A percentile compares a stretch with the other conserved stretches of the same genome.
Evolutionary conservation across 2,329 filamentous ascomycete genomes (phyloP).

Genomic region (Penicillium sp.): DNA sequence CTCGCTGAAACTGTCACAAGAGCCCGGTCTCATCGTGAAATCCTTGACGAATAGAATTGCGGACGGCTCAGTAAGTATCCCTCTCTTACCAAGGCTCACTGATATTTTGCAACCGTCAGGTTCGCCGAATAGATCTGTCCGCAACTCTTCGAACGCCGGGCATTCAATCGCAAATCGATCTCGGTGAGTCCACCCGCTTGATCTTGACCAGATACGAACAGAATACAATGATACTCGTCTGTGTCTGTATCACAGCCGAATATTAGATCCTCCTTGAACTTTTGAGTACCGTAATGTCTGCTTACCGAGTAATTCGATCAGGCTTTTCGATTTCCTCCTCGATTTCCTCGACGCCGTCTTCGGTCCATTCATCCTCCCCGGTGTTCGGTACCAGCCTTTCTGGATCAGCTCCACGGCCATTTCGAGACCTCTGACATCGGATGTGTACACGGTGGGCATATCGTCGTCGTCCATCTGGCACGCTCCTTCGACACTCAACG

Average conservation of each 20-base stretch:
- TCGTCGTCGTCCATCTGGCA: neutral
- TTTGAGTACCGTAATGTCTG: neutral
- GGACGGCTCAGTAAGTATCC: neutral
- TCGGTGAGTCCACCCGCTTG: neutral
- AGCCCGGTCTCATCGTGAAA: neutral
- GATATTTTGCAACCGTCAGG: too few relatives aligned
- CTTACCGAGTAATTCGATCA: neutral
- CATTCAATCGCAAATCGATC: neutral
- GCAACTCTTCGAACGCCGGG: neutral
- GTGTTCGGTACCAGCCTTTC: neutral
- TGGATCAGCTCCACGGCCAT: neutral
- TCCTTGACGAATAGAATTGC: neutral
- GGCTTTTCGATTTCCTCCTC: neutral
- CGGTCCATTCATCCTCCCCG: neutral
- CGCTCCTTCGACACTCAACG: neutral
- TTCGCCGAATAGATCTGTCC: neutral
- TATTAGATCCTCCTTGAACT: neutral
- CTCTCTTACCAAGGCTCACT: neutral
- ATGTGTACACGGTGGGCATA: neutral
- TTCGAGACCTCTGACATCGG: neutral
- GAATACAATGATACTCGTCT: neutral
- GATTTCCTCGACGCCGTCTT: neutral
- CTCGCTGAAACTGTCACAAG: neutral
- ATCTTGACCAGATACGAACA: neutral
- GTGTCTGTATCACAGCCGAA: neutral